Percentiles rank a stretch among this genome's conserved stretches.
These are phyloP conservation scores for Platanthera guangdongensis DNA, from an alignment of 106 monocot genomes.

Conservation along the genomic window DNA sequence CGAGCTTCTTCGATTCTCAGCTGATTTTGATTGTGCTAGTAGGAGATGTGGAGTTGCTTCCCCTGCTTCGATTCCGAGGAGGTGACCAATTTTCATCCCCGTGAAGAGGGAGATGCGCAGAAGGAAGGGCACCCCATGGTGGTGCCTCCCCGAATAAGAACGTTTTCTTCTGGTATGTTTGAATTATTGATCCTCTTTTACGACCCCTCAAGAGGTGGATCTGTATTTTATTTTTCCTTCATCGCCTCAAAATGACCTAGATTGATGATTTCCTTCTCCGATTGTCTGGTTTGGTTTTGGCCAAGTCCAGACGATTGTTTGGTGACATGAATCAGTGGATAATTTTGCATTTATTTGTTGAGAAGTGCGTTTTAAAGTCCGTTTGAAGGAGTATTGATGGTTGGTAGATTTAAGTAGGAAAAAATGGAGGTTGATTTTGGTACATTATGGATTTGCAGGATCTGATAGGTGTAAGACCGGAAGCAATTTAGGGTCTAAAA, in stretches of 20 bases:
- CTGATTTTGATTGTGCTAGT: neutral
- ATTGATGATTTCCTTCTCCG: neutral
- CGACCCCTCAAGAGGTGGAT: neutral
- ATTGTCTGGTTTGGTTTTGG: neutral
- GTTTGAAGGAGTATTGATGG: neutral
- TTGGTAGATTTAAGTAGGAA: neutral
- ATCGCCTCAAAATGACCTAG: neutral
- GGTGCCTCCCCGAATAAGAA: neutral
- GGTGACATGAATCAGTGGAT: neutral
- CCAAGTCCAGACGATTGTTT: neutral
- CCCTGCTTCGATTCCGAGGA: slow-evolving; percentile 10
- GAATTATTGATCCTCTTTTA: neutral
- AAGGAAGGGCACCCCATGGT: slow-evolving; percentile 5
- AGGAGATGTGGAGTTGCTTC: slow-evolving; percentile 8
- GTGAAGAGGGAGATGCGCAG: neutral
- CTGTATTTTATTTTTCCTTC: neutral
- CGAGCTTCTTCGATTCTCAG: neutral
- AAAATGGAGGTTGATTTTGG: neutral
- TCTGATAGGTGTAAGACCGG: slow-evolving; percentile 12
- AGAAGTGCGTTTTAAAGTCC: neutral
- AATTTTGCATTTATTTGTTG: neutral
- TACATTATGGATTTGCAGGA: slow-evolving; percentile 13
- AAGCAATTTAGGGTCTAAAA: slow-evolving; percentile 11
- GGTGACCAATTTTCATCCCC: neutral
- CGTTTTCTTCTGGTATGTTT: slow-evolving; percentile 3